These are phyloP conservation scores for Neonectria neomacrospora DNA, from an alignment of 2,329 filamentous ascomycete species.

Conservation along the genomic window DNA sequence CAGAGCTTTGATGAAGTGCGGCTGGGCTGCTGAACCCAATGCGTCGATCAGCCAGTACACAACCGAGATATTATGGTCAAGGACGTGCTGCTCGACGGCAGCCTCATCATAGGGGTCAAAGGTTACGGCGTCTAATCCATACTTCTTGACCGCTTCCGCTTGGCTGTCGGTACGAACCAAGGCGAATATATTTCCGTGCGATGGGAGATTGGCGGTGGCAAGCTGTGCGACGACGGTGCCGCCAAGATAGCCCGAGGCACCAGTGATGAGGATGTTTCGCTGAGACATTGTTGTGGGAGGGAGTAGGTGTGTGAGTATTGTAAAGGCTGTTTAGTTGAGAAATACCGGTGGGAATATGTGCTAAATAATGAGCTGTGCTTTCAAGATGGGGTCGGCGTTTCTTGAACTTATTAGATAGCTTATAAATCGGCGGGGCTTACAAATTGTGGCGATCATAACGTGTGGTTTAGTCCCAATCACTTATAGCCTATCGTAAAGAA, in stretches of 20 bases:
- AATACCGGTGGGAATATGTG: neutral
- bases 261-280: slow-evolving; percentile 60
- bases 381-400: too few species aligned
- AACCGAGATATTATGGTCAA: slow-evolving; percentile 57
- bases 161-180: slow-evolving; percentile 59
- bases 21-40: slow-evolving; percentile 45
- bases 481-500: too few species aligned
- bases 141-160: slow-evolving; percentile 55
- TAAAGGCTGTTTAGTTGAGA: too few species aligned
- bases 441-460: neutral
- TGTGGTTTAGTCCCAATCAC: too few species aligned
- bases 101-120: slow-evolving; percentile 53
- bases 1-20: slow-evolving; percentile 58
- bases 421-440: neutral
- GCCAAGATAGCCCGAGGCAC: slow-evolving; percentile 64
- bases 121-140: slow-evolving; percentile 55
- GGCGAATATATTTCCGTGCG: slow-evolving; percentile 57
- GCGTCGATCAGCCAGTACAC: slow-evolving; percentile 61
- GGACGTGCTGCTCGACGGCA: slow-evolving; percentile 50
- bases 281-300: neutral
- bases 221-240: slow-evolving; percentile 57
- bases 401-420: neutral
- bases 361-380: neutral
- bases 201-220: slow-evolving; percentile 48
- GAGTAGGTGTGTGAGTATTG: neutral